A percentile compares a stretch with the other conserved stretches of the same genome.
phyloP scores from a whole-genome alignment of 2,329 filamentous ascomycete genomes.

The Stachybotrys chlorohalonatus region DNA sequence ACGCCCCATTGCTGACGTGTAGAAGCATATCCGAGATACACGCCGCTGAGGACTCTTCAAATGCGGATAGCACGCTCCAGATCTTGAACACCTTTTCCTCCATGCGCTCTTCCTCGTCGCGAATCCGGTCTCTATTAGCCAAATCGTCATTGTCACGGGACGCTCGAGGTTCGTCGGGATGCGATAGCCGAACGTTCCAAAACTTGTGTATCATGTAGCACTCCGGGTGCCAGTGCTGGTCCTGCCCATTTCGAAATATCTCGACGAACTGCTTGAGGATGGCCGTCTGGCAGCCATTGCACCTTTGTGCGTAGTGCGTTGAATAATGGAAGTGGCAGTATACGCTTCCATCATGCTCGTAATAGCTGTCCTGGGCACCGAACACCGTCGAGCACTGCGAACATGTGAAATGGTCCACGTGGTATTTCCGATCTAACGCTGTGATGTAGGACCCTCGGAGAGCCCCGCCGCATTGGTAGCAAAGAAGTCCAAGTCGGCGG shows the following conservation, averaged over 20 bases:
- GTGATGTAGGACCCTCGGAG: constrained; percentile 97
- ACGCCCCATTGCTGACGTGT: constrained; percentile 95
- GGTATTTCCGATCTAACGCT: constrained; percentile 93
- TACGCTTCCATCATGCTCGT: constrained; percentile 92
- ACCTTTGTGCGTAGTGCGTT: constrained; percentile 90
- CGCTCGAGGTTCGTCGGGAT: constrained; percentile 43
- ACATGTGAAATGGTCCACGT: constrained; percentile 98
- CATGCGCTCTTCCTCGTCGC: constrained; percentile 83
- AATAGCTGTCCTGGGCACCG: constrained; percentile 95
- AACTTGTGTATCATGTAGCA: constrained; percentile 99
- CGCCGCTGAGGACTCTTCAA: constrained; percentile 94
- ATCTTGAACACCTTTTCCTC: constrained; percentile 97
- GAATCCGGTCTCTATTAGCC: constrained; percentile 65
- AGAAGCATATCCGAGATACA: constrained; percentile 99
- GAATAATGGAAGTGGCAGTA: constrained; percentile 99
- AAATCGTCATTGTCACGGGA: constrained; percentile 33
- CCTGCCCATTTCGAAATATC: constrained; percentile 94
- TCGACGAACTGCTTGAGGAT: constrained; percentile 99
- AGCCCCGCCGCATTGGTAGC: constrained; percentile 84
- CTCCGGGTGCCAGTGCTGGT: constrained; percentile 98
- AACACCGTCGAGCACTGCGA: constrained; percentile 97
- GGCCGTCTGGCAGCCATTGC: constrained; percentile 92
- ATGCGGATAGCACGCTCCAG: constrained; percentile 94
- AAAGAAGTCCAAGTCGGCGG: constrained; percentile 79
- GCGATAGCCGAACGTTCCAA: constrained; percentile 88